Base-by-base conservation (phyloP, 768 basidiomycete genomes). In the Thelephora ganbajun region DNA sequence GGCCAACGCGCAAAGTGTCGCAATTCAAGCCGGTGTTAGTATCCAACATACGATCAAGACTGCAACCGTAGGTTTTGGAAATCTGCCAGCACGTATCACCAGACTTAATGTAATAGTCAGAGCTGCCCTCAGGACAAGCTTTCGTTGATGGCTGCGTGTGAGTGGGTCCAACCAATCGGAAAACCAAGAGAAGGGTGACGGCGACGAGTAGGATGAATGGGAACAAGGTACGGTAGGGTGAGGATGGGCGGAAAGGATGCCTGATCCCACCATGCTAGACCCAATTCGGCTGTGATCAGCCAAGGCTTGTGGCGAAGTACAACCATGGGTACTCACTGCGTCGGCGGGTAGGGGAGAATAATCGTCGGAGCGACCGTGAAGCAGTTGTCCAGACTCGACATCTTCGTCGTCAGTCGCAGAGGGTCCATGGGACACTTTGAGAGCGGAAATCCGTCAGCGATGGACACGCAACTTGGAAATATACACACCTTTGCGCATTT, bases 171-270 rank as follows among this genome's bases (percentile, higher is more conserved):
- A 77, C 64, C 41, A 82, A 68, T 11, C 79, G 74, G 74, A 77
- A 82, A 50, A 80, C 62, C 47, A 82, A 71, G 11, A 84, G 68
- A 35, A 84, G 69, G 16, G 76, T 50, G 47, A 77, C 79, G 11
- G 72, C 75, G 37, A 83, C 70, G 44, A 82, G 71, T 49, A 84
- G 76, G 66, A 83, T 79, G 66, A 83, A 84, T 6, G 81, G 81
- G 56, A 80, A 78, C 6, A 84, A 67, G 0, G 77, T 71, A 19
- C 74, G 72, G 55, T 82, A 82, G 5, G 75, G 66, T 43, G 46
- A 49, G 11, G 47, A 39, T 43, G 37, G 12, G 45, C 46, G 16
- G 11, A 22, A 41, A 41, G 12, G 35, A 49, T 51, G 41, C 42
- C 35, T 35, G n/a, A 41, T 12, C 41, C 26, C 5, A 2, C 53